phyloP scores from a whole-genome alignment of 768 basidiomycete species.

The Mycena sanguinolenta region DNA sequence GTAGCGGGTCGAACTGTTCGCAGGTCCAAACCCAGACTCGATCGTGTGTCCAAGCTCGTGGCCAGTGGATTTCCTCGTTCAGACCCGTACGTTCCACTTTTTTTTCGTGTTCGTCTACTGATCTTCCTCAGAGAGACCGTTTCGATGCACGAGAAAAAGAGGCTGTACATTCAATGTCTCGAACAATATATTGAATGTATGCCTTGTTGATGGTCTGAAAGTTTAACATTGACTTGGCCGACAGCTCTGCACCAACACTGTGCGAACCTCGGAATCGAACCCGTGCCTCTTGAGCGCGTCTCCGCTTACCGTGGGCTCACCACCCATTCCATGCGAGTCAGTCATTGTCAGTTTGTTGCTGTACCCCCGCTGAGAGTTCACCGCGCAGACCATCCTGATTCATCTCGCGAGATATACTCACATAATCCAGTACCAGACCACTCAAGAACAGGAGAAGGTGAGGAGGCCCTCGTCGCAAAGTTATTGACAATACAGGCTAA shows the following conservation, averaged over 20 bases:
- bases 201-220: background rate
- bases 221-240: background rate
- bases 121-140: slow-evolving; percentile 16
- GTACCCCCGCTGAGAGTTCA: background rate
- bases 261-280: background rate
- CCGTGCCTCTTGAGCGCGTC: slow-evolving; percentile 24
- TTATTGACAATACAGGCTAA: background rate
- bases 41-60: background rate
- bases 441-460: slow-evolving; percentile 17
- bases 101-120: background rate
- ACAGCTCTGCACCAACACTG: slow-evolving; percentile 30
- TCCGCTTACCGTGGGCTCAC: slow-evolving; percentile 19
- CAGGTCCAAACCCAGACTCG: background rate
- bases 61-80: slow-evolving; percentile 21
- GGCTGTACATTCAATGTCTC: slow-evolving; percentile 24
- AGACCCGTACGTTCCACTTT: slow-evolving; percentile 21
- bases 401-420: slow-evolving; percentile 10
- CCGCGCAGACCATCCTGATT: slow-evolving; percentile 24
- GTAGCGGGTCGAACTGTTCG: background rate
- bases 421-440: background rate
- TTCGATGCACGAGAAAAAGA: slow-evolving; percentile 29
- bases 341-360: background rate
- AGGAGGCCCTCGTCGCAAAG: background rate
- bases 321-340: slow-evolving; percentile 25
- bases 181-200: slow-evolving; percentile 31